Percentiles rank a stretch among this genome's conserved stretches.
Evolutionary conservation across 164 flowering plant species (phyloP).

Genomic region (Kalanchoe fedtschenkoi): DNA sequence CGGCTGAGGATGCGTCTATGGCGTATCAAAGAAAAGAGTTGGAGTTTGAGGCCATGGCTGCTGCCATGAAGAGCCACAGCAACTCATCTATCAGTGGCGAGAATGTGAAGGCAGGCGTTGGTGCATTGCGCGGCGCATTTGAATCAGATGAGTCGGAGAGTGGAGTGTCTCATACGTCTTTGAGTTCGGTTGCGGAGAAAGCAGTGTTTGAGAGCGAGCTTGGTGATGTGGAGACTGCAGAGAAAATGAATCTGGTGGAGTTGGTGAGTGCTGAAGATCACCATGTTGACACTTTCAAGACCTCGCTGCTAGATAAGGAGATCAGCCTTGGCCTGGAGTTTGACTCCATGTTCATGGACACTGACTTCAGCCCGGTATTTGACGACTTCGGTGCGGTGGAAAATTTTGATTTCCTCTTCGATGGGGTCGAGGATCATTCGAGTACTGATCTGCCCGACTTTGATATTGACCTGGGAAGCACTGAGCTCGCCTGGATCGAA

Average conservation of each 20-base stretch:
- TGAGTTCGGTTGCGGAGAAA: neutral
- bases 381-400: slow-evolving; percentile 9
- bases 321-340: slow-evolving; percentile 7
- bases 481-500: slow-evolving; percentile 42
- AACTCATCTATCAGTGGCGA: neutral
- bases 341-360: slow-evolving; percentile 7
- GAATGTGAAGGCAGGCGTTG: neutral
- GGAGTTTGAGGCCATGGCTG: slow-evolving; percentile 25
- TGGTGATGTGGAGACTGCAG: neutral
- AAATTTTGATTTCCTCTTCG: slow-evolving; percentile 6
- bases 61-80: neutral
- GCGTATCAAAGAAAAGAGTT: slow-evolving; percentile 48
- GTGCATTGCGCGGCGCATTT: neutral
- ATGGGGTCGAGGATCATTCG: neutral
- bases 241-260: too few relatives aligned
- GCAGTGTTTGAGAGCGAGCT: neutral
- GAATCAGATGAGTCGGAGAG: slow-evolving; percentile 9
- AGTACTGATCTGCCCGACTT: slow-evolving; percentile 8
- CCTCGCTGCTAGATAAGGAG: neutral
- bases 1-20: slow-evolving; percentile 61
- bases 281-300: neutral
- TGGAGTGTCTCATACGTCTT: slow-evolving; percentile 6
- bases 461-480: slow-evolving; percentile 18
- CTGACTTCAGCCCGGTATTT: neutral
- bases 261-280: neutral